These are phyloP conservation scores for Letharia columbiana DNA, from an alignment of 495 filamentous ascomycete species.

Conservation along the genomic window DNA sequence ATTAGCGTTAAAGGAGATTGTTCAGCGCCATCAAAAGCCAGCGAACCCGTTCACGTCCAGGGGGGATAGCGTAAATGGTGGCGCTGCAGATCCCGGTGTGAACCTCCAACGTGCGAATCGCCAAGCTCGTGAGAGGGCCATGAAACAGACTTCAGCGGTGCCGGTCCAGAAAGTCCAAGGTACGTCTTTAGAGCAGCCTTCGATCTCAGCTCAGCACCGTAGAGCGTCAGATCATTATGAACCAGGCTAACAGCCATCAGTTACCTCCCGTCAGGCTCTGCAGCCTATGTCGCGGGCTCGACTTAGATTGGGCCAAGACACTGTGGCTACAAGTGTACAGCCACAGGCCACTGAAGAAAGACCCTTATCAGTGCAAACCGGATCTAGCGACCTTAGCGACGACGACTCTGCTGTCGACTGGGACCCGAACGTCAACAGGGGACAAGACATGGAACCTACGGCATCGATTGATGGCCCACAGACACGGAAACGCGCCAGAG, in stretches of 20 bases:
- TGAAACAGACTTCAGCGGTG: background rate
- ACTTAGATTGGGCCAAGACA: background rate
- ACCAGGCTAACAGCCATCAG: background rate
- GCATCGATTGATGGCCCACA: background rate
- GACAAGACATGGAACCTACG: background rate
- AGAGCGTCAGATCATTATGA: background rate
- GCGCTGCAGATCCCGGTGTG: background rate
- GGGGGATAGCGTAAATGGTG: background rate
- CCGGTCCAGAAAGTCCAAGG: background rate
- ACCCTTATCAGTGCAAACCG: background rate
- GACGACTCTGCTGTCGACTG: background rate
- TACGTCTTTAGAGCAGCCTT: background rate
- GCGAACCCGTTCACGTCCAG: background rate
- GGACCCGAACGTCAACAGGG: background rate
- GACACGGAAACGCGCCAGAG: constrained; percentile 25
- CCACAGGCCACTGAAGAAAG: background rate
- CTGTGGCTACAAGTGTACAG: background rate
- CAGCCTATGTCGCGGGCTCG: background rate
- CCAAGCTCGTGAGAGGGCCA: background rate
- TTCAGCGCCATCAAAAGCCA: background rate
- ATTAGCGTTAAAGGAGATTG: background rate
- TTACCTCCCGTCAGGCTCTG: background rate
- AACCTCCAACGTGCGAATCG: background rate
- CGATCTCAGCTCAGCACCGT: background rate
- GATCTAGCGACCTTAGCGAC: background rate